Conservation (phyloP, 768 basidiomycete species). For the Mycena latifolia region DNA sequence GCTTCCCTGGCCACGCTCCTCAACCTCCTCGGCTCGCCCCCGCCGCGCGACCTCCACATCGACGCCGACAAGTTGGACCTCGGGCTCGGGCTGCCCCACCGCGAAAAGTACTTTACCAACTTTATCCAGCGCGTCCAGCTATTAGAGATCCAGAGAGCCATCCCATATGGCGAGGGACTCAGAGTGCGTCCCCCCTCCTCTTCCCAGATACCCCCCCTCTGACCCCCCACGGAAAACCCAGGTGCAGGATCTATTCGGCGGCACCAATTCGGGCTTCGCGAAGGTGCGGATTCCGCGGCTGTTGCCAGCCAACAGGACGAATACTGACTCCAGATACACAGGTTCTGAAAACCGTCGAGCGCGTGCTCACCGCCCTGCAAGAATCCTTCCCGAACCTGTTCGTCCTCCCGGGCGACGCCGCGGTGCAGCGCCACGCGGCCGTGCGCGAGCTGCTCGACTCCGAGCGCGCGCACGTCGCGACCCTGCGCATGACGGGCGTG, state of each 20-base stretch:
- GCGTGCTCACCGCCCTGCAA: slow-evolving; percentile 49
- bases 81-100: slow-evolving; percentile 43
- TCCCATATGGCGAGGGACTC: slow-evolving; percentile 56
- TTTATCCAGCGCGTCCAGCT: slow-evolving; percentile 52
- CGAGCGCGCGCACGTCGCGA: slow-evolving; percentile 46
- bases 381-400: slow-evolving; percentile 52
- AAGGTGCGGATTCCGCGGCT: slow-evolving; percentile 42
- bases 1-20: slow-evolving; percentile 51
- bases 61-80: slow-evolving; percentile 46
- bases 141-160: slow-evolving; percentile 47
- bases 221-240: neutral
- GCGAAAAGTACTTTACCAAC: slow-evolving; percentile 45
- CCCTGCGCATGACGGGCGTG: slow-evolving; percentile 46
- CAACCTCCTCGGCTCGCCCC: slow-evolving; percentile 52
- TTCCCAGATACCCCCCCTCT: too few relatives aligned
- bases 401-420: slow-evolving; percentile 42
- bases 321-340: slow-evolving; percentile 20
- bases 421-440: slow-evolving; percentile 39
- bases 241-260: slow-evolving; percentile 50
- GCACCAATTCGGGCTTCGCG: slow-evolving; percentile 46
- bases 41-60: slow-evolving; percentile 44
- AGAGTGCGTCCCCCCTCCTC: slow-evolving; percentile 22
- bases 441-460: slow-evolving; percentile 49
- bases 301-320: too few relatives aligned
- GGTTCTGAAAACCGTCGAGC: slow-evolving; percentile 51